Conservation (phyloP, 352 stramenopile species). For the Phytophthora palmivora region DNA sequence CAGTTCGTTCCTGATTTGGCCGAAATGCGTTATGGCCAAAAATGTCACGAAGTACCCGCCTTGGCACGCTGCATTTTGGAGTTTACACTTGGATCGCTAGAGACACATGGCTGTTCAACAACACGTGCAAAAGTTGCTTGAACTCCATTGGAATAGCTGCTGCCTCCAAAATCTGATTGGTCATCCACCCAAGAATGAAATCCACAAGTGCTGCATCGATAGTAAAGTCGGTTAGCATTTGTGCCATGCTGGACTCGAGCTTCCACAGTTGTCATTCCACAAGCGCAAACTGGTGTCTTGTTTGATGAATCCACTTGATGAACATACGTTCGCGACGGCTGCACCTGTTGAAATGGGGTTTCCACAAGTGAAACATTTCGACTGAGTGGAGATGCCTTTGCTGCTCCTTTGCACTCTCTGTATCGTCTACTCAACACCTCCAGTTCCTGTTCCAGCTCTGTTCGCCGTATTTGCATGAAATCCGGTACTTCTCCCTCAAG, state of each 20-base stretch:
- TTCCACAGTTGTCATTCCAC: slow-evolving; percentile 64
- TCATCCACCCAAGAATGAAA: slow-evolving; percentile 77
- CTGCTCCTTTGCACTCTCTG: slow-evolving; percentile 55
- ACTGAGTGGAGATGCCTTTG: slow-evolving; percentile 24
- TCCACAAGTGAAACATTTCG: slow-evolving; percentile 24
- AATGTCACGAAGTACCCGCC: slow-evolving; percentile 79
- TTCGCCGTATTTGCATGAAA: slow-evolving; percentile 51
- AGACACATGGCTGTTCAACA: slow-evolving; percentile 47
- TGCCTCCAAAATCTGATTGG: slow-evolving; percentile 16
- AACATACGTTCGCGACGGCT: slow-evolving; percentile 14
- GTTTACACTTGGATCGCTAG: slow-evolving; percentile 55
- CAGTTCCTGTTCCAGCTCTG: slow-evolving; percentile 65
- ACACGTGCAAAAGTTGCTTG: slow-evolving; percentile 18
- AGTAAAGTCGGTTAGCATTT: slow-evolving; percentile 74
- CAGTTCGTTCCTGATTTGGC: slow-evolving; percentile 94
- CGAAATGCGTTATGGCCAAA: slow-evolving; percentile 98
- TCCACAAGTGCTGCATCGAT: slow-evolving; percentile 75
- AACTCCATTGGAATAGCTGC: slow-evolving; percentile 11
- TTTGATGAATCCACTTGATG: slow-evolving; percentile 13
- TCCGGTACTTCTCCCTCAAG: slow-evolving; percentile 77
- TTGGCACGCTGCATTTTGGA: slow-evolving; percentile 79
- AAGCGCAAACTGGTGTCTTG: slow-evolving; percentile 56
- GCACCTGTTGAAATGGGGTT: slow-evolving; percentile 7
- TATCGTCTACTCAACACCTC: slow-evolving; percentile 66
- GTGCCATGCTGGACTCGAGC: slow-evolving; percentile 68